Base-by-base conservation (phyloP, 1,139 yeast genomes). In the Hemisphaericaspora xylofermentans region DNA sequence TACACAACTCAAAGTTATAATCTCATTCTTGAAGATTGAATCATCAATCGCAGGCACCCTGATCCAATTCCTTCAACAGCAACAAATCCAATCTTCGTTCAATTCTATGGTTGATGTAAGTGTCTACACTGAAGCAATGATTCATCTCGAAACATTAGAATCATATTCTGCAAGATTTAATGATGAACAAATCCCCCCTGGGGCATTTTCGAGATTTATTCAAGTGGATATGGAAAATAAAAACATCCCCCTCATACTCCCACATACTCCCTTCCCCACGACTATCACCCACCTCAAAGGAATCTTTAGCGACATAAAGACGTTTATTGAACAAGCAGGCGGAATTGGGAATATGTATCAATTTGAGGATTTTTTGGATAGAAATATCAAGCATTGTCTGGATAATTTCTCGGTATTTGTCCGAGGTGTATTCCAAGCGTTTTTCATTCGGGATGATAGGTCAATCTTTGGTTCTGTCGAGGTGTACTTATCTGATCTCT, bases 351-450 rank as follows among this genome's bases (percentile, higher is more conserved):
- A 63, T 44, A 44, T 58, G 1, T 48, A 61, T 19, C 75, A 76
- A 41, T 56, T 77, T 22, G 50, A 55, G 16, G 62, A 66, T 42
- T 74, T 61, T 46, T 51, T 76, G 22, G 52, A 50, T n/a, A 63
- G 51, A 43, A 65, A 64, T 35, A 55, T 73, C 18, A 61, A 63
- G 30, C 49, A 53, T 34, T 52, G 57, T 10, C 56, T 62, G 19
- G 46, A 52, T 7, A 40, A 64, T 3, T 80, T 51, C 30, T 63
- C 80, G 52, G 82, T 80, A 2, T 57, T 84, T 16, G 70, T 82
- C 1, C 67, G 91, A 44, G 85, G 86, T 2, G 52, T 81, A 17
- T 74, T 82, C 50, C 86, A 84, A 44, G 59, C 82, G 27, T 81
- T 74, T 52, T 62, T 83, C 18, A 64, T 84, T 5, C 64, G 88